Percentiles rank a stretch among this genome's conserved stretches.
These are phyloP conservation scores for Jamesozyma gamospora DNA, from an alignment of 805 yeast species.

Conservation along the genomic window DNA sequence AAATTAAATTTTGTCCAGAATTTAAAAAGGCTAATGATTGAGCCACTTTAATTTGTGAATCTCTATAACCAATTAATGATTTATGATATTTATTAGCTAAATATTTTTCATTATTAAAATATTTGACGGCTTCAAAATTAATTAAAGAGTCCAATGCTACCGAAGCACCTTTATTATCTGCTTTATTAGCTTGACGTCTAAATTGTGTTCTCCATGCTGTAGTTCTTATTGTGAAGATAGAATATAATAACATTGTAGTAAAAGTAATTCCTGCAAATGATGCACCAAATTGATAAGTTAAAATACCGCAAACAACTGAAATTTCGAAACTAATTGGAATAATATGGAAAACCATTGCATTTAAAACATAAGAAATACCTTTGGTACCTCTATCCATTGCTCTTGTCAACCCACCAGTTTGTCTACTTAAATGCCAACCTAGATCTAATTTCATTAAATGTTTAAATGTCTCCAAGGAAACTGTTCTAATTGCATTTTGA, in stretches of 20 bases:
- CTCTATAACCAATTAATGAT: conserved; percentile 65
- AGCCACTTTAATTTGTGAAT: conserved; percentile 63
- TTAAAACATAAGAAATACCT: conserved; percentile 85
- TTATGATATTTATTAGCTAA: conserved; percentile 73
- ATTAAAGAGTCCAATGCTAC: conserved; percentile 90
- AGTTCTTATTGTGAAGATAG: conserved; percentile 78
- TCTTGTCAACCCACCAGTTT: conserved; percentile 92
- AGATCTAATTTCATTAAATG: conserved; percentile 79
- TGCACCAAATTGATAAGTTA: conserved; percentile 85
- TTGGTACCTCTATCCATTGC: conserved; percentile 97
- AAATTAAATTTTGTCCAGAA: conserved; percentile 70
- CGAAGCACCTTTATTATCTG: conserved; percentile 92
- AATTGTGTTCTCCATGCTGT: conserved; percentile 95
- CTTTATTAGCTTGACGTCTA: conserved; percentile 79
- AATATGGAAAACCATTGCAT: conserved; percentile 97
- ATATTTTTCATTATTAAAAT: conserved; percentile 80
- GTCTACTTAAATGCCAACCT: conserved; percentile 80
- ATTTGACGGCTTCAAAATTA: conserved; percentile 89
- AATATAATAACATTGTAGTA: conserved; percentile 79
- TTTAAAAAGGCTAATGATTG: conserved; percentile 72
- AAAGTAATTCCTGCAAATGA: conserved; percentile 84
- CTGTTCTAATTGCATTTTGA: conserved; percentile 84
- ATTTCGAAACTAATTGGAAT: conserved; percentile 89
- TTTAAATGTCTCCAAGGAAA: conserved; percentile 76
- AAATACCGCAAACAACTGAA: conserved; percentile 82